These are phyloP conservation scores for Calonectria ilicicola DNA, from an alignment of 2,329 filamentous ascomycete genomes.

Conservation along the genomic window DNA sequence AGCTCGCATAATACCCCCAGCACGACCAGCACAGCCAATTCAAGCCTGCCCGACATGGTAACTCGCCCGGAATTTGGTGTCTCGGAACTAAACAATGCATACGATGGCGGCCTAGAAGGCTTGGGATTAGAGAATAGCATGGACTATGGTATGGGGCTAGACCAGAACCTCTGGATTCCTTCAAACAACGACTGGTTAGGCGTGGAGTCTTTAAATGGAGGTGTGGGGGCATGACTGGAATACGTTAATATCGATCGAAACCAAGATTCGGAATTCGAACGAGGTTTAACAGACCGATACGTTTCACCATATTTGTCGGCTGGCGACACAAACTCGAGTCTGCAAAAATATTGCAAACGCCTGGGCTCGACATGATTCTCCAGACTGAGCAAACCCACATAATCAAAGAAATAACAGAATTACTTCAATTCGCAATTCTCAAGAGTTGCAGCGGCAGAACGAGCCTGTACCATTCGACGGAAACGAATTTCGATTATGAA, in stretches of 20 bases:
- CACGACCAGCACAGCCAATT: slow-evolving; percentile 10
- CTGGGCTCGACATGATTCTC: neutral
- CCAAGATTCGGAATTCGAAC: neutral
- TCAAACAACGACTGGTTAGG: slow-evolving; percentile 48
- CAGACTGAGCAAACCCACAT: neutral
- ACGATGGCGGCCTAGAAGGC: slow-evolving; percentile 61
- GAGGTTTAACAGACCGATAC: neutral
- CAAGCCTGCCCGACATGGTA: slow-evolving; percentile 33
- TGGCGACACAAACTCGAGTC: neutral
- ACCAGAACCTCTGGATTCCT: slow-evolving; percentile 50
- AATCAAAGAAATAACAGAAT: neutral
- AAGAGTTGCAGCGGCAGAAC: neutral
- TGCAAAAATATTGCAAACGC: neutral
- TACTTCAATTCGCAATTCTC: too few relatives aligned
- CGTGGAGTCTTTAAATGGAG: slow-evolving; percentile 48
- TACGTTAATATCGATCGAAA: neutral
- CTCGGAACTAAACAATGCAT: slow-evolving; percentile 62
- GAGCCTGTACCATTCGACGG: neutral
- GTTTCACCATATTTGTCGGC: neutral
- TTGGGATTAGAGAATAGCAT: slow-evolving; percentile 59
- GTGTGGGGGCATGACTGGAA: slow-evolving; percentile 42
- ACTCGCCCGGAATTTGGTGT: slow-evolving; percentile 46
- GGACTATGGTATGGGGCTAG: slow-evolving; percentile 56
- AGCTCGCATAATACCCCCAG: neutral
- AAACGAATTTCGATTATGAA: too few relatives aligned